phyloP scores from a whole-genome alignment of 2,329 filamentous ascomycete genomes.

The Neopestalotiopsis sp. region DNA sequence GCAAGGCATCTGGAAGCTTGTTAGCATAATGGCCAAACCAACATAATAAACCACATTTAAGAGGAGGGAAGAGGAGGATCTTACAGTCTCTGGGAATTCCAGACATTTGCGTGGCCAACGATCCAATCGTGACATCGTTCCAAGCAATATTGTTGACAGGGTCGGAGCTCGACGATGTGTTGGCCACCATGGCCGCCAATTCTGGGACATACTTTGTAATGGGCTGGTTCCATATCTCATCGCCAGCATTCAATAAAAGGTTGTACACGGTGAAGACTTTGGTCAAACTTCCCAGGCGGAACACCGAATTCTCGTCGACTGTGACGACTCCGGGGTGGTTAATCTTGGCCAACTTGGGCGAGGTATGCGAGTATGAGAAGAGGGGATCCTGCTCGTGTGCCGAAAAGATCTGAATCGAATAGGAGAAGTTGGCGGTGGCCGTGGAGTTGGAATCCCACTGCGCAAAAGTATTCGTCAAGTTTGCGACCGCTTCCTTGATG shows the following conservation, averaged over 20 bases:
- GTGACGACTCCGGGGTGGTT: constrained; percentile 37
- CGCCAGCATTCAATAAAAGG: constrained; percentile 36
- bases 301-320: constrained; percentile 47
- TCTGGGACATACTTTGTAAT: constrained; percentile 37
- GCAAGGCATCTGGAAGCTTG: constrained; percentile 29
- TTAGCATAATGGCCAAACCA: constrained; percentile 13
- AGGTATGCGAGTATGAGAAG: constrained; percentile 41
- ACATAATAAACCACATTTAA: no score
- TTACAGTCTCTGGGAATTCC: constrained; percentile 38
- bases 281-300: constrained; percentile 48
- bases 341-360: constrained; percentile 32
- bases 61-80: not conserved
- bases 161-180: constrained; percentile 25
- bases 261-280: constrained; percentile 47
- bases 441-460: constrained; percentile 17
- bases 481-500: constrained; percentile 29
- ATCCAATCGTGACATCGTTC: constrained; percentile 37
- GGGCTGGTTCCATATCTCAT: constrained; percentile 35
- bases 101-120: constrained; percentile 24
- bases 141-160: constrained; percentile 32
- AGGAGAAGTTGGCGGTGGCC: constrained; percentile 37
- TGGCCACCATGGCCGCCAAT: constrained; percentile 28
- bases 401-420: constrained; percentile 46
- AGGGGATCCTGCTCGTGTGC: constrained; percentile 35
- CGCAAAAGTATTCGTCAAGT: constrained; percentile 29